phyloP scores from a whole-genome alignment of 805 yeast genomes.

The Kazachstania kunashirensis region DNA sequence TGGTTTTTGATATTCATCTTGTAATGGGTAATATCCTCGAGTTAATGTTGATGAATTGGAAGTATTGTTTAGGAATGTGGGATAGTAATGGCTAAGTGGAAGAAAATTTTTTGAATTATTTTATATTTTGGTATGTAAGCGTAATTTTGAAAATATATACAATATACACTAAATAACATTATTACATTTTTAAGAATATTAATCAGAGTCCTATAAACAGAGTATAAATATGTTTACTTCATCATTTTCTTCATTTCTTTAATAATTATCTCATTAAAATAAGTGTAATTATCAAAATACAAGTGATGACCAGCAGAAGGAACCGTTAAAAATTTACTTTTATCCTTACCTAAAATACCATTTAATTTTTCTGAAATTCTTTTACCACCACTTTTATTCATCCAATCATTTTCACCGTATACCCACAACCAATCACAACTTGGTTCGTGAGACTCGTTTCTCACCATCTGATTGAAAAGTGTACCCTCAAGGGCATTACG shows the following conservation, averaged over 20 bases:
- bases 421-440: conserved; percentile 67
- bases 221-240: too few species aligned
- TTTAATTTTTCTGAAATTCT: conserved; percentile 24
- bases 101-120: too few species aligned
- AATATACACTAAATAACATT: too few species aligned
- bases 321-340: conserved; percentile 34
- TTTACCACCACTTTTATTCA: conserved; percentile 38
- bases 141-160: too few species aligned
- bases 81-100: too few species aligned
- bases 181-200: neutral
- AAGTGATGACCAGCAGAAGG: conserved; percentile 66
- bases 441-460: conserved; percentile 32
- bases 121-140: too few species aligned
- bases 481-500: conserved; percentile 52
- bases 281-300: conserved; percentile 55
- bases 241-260: conserved; percentile 46
- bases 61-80: too few species aligned
- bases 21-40: too few species aligned
- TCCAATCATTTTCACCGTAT: conserved; percentile 77
- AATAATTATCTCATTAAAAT: conserved; percentile 43
- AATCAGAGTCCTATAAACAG: neutral
- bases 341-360: conserved; percentile 10
- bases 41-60: too few species aligned
- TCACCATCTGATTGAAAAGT: conserved; percentile 7
- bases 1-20: conserved; percentile 1